phyloP scores from a whole-genome alignment of 768 basidiomycete genomes.

The Lepiota venenata region DNA sequence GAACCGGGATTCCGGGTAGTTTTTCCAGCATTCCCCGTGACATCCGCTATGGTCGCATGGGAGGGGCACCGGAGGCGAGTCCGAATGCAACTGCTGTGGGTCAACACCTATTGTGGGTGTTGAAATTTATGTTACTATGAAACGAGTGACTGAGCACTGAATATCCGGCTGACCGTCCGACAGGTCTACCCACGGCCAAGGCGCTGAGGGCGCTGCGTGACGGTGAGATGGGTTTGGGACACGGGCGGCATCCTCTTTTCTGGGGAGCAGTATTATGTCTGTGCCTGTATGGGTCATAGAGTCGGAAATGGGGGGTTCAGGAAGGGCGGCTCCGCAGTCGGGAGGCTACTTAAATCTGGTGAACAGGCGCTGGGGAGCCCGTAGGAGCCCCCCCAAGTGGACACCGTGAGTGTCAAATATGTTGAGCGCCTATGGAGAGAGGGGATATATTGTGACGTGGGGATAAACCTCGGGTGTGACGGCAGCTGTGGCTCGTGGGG shows the following conservation, averaged over 20 bases:
- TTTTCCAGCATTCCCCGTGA: conserved; percentile 28
- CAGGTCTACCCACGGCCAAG: conserved; percentile 30
- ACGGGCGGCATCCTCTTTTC: conserved; percentile 11
- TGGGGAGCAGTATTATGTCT: not conserved
- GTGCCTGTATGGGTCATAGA: not conserved
- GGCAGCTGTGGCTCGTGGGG: too few species aligned
- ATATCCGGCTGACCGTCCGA: conserved; percentile 1
- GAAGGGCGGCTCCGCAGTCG: too few species aligned
- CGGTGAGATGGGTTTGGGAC: conserved; percentile 38
- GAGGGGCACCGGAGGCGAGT: conserved; percentile 23
- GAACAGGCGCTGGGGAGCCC: too few species aligned
- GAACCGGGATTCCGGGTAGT: conserved; percentile 37
- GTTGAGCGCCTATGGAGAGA: too few species aligned
- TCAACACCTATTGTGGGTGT: conserved; percentile 17
- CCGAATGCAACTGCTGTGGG: conserved; percentile 22
- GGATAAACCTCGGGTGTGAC: too few species aligned
- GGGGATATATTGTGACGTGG: too few species aligned
- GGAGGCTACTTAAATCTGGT: too few species aligned
- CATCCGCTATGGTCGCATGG: conserved; percentile 27
- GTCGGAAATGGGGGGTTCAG: too few species aligned
- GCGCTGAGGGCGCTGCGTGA: conserved; percentile 44
- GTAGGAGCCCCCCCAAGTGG: too few species aligned
- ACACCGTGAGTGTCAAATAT: too few species aligned
- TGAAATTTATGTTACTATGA: not conserved
- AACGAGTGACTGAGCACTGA: not conserved